These are phyloP conservation scores for Aspergillus transmontanensis DNA, from an alignment of 2,329 filamentous ascomycete genomes.

Conservation along the genomic window DNA sequence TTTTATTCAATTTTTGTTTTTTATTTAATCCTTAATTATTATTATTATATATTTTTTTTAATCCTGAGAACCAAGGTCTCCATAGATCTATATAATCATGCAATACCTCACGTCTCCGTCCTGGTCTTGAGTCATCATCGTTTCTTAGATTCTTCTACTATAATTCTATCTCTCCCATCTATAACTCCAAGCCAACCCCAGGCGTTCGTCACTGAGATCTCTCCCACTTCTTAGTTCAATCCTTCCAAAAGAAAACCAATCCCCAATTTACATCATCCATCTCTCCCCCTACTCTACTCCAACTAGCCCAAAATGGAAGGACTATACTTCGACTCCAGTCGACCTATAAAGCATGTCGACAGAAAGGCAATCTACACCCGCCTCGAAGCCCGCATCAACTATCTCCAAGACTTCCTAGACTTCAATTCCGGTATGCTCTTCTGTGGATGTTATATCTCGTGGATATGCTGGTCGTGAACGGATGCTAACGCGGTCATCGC, in stretches of 20 bases:
- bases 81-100: slow-evolving; percentile 22
- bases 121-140: slow-evolving; percentile 10
- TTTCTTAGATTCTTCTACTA: slow-evolving; percentile 11
- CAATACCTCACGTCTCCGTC: slow-evolving; percentile 13
- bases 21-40: neutral
- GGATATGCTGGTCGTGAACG: neutral
- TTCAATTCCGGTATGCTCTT: slow-evolving; percentile 65
- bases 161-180: slow-evolving; percentile 3
- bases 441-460: neutral
- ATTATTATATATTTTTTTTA: neutral
- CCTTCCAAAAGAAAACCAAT: neutral
- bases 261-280: neutral
- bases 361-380: slow-evolving; percentile 72
- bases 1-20: neutral
- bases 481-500: neutral
- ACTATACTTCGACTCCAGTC: slow-evolving; percentile 18
- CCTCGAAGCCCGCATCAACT: slow-evolving; percentile 69
- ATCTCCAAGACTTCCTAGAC: slow-evolving; percentile 75
- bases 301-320: slow-evolving; percentile 13
- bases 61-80: neutral
- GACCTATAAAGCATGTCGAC: slow-evolving; percentile 61
- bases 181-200: slow-evolving; percentile 11
- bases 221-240: neutral
- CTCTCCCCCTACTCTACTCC: neutral
- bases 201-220: slow-evolving; percentile 9